phyloP scores from a whole-genome alignment of 345 rosid species.

The Hibiscus tridactylites region DNA sequence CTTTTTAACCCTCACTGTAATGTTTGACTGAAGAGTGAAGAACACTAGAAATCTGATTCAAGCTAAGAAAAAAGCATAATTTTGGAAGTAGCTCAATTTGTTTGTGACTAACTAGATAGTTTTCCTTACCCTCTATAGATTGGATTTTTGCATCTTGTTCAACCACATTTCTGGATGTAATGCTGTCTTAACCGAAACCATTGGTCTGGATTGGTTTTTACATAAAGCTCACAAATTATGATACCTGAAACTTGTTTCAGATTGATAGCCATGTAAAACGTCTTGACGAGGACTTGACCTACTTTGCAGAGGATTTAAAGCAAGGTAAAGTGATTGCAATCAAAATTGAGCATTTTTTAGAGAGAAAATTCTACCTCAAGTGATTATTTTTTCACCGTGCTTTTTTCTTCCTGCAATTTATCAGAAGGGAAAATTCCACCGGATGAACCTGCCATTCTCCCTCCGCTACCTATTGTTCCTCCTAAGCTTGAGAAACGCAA shows the following conservation, averaged over 20 bases:
- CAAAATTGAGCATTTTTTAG: background rate
- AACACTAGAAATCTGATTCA: background rate
- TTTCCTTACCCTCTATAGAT: background rate
- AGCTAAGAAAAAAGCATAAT: background rate
- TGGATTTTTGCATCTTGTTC: too few relatives aligned
- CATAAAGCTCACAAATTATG: constrained; percentile 4
- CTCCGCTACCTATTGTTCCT: constrained; percentile 58
- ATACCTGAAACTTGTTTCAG: constrained; percentile 29
- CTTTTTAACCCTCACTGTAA: too few relatives aligned
- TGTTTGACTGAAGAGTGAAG: too few relatives aligned
- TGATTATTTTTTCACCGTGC: constrained; percentile 12
- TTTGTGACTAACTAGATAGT: background rate
- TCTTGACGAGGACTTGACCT: constrained; percentile 87
- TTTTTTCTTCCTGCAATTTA: constrained; percentile 12
- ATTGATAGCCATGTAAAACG: constrained; percentile 90
- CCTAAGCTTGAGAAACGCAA: constrained; percentile 81
- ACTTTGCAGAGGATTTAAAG: constrained; percentile 91
- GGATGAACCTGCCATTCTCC: constrained; percentile 87
- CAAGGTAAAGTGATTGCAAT: constrained; percentile 42
- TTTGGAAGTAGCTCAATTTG: background rate
- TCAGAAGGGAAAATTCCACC: constrained; percentile 86
- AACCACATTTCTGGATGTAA: background rate
- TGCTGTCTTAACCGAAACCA: background rate
- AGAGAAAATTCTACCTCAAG: constrained; percentile 8
- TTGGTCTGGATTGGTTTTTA: background rate